These are phyloP conservation scores for Ceratobasidium sp. DNA, from an alignment of 1,284 basidiomycete genomes.

Conservation along the genomic window DNA sequence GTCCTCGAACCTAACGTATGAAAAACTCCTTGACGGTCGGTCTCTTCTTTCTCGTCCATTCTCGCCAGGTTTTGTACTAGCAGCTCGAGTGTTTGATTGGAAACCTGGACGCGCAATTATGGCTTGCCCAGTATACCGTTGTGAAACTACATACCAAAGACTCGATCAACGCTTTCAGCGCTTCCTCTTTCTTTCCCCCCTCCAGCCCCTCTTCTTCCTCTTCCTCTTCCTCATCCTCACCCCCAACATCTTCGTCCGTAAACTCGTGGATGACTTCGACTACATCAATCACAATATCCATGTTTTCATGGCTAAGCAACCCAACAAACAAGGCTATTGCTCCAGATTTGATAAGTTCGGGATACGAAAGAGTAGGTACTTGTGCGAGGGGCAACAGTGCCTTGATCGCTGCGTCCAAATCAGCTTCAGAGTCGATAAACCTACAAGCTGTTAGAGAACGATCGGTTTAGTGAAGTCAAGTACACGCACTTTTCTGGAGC, in stretches of 20 bases:
- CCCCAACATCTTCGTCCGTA: constrained; percentile 94
- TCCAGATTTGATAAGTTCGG: constrained; percentile 84
- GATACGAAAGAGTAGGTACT: constrained; percentile 82
- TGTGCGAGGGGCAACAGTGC: constrained; percentile 89
- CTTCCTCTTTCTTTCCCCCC: constrained; percentile 61
- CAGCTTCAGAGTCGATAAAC: constrained; percentile 98
- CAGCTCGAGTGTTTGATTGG: constrained; percentile 84
- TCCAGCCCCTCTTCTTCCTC: constrained; percentile 61
- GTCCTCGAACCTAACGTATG: constrained; percentile 73
- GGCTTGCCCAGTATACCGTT: background rate
- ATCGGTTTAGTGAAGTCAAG: background rate
- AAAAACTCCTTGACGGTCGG: constrained; percentile 88
- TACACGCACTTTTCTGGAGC: constrained; percentile 83
- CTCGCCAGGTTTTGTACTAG: constrained; percentile 88
- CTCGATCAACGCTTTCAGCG: constrained; percentile 75
- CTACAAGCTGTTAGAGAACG: constrained; percentile 54
- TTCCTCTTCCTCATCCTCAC: constrained; percentile 74
- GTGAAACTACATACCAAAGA: constrained; percentile 64
- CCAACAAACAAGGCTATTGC: constrained; percentile 75
- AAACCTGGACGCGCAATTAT: constrained; percentile 59
- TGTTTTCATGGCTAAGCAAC: constrained; percentile 90
- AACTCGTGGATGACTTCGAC: constrained; percentile 92
- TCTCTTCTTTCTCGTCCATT: constrained; percentile 83
- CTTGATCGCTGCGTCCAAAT: constrained; percentile 88
- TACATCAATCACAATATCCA: constrained; percentile 91